Conservation (phyloP, 805 yeast species). For the Metschnikowia amazonensis region DNA sequence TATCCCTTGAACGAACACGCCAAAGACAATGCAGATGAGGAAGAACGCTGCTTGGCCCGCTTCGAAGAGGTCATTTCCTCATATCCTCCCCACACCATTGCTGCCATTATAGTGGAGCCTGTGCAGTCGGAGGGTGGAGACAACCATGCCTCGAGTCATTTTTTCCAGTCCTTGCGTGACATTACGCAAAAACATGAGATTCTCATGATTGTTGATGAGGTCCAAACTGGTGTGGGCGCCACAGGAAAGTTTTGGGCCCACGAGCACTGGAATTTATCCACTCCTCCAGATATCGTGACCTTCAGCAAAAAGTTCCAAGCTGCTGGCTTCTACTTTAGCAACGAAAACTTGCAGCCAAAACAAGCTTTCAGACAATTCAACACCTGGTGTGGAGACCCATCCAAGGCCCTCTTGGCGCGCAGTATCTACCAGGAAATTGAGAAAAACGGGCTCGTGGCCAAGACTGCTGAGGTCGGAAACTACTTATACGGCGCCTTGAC, state of each 20-base stretch:
- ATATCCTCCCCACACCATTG: conserved; percentile 41
- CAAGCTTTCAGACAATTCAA: conserved; percentile 67
- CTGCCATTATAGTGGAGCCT: conserved; percentile 55
- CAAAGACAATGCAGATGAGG: conserved; percentile 45
- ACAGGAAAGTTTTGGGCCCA: conserved; percentile 74
- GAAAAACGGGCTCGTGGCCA: conserved; percentile 46
- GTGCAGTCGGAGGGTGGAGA: conserved; percentile 78
- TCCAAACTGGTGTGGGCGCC: conserved; percentile 73
- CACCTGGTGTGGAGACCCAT: conserved; percentile 79
- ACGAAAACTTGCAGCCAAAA: conserved; percentile 55
- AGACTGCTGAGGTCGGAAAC: conserved; percentile 50
- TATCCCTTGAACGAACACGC: conserved; percentile 37
- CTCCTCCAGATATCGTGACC: conserved; percentile 66
- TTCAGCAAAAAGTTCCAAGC: conserved; percentile 72
- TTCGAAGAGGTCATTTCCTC: conserved; percentile 36
- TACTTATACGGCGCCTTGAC: conserved; percentile 47
- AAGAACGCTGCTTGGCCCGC: conserved; percentile 42
- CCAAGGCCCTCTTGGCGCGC: conserved; percentile 61
- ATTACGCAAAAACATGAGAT: conserved; percentile 54
- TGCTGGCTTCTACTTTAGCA: conserved; percentile 66
- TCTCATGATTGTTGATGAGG: conserved; percentile 66
- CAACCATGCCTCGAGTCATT: conserved; percentile 60
- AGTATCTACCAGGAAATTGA: conserved; percentile 54
- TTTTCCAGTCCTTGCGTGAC: conserved; percentile 61
- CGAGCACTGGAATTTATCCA: conserved; percentile 59